Evolutionary conservation across 441 rosid species (phyloP).

Genomic region (Euphorbia corollata): DNA sequence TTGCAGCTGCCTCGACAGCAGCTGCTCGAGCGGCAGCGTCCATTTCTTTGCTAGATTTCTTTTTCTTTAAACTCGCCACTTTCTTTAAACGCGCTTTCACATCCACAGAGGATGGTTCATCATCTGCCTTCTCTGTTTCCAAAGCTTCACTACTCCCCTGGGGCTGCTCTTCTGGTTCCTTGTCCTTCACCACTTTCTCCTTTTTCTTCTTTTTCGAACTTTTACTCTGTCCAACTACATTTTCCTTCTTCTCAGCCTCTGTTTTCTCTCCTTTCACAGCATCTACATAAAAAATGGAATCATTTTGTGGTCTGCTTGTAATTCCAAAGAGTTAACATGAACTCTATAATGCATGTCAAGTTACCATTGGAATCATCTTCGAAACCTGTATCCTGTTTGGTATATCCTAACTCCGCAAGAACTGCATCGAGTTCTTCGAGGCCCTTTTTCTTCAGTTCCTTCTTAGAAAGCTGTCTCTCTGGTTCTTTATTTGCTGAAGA

Average conservation of each 20-base stretch:
- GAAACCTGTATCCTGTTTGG: constrained; percentile 25
- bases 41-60: constrained; percentile 62
- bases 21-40: constrained; percentile 63
- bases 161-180: constrained; percentile 38
- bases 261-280: constrained; percentile 31
- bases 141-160: constrained; percentile 29
- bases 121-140: constrained; percentile 33
- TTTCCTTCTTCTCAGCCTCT: constrained; percentile 47
- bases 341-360: neutral
- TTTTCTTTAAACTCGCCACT: constrained; percentile 52
- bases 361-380: constrained; percentile 35
- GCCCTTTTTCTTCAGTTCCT: constrained; percentile 54
- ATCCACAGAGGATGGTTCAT: constrained; percentile 28
- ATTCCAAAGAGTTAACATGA: too few relatives aligned
- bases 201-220: constrained; percentile 62
- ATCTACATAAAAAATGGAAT: constrained; percentile 19
- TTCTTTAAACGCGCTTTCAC: constrained; percentile 64
- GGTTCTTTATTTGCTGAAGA: constrained; percentile 30
- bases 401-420: constrained; percentile 42
- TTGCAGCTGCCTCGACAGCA: constrained; percentile 66
- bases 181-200: constrained; percentile 47
- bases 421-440: constrained; percentile 59
- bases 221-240: constrained; percentile 46
- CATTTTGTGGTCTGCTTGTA: neutral
- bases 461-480: constrained; percentile 52